phyloP scores from a whole-genome alignment of 2,329 filamentous ascomycete genomes.

The Penicillium olsonii region DNA sequence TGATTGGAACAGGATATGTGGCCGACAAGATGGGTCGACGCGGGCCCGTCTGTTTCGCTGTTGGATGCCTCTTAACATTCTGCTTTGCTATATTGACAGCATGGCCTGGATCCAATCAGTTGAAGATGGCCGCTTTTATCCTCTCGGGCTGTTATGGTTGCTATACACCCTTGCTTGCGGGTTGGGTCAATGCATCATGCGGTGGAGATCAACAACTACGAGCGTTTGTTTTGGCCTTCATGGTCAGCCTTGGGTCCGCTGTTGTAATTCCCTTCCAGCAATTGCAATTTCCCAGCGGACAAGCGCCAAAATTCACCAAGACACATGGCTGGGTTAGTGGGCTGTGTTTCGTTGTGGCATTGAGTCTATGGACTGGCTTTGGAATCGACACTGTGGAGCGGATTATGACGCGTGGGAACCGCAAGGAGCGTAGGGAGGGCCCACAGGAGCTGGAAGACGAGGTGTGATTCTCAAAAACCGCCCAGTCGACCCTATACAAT shows the following conservation, averaged over 20 bases:
- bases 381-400: conserved; percentile 5
- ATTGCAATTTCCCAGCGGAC: conserved; percentile 4
- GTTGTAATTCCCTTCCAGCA: conserved; percentile 11
- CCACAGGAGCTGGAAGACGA: too few species aligned
- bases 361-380: conserved; percentile 7
- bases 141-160: conserved; percentile 45
- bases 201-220: conserved; percentile 48
- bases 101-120: conserved; percentile 41
- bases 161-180: conserved; percentile 45
- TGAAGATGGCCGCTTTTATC: conserved; percentile 45
- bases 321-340: conserved; percentile 9
- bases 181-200: conserved; percentile 46
- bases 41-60: conserved; percentile 32
- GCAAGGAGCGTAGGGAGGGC: too few species aligned
- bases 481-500: too few species aligned
- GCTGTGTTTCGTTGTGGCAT: conserved; percentile 2
- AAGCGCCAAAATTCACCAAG: conserved; percentile 1
- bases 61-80: conserved; percentile 39
- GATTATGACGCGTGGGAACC: neutral
- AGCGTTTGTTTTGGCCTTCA: conserved; percentile 39
- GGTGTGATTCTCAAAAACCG: too few species aligned
- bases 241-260: conserved; percentile 8
- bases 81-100: conserved; percentile 41
- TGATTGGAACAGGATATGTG: conserved; percentile 3
- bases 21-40: conserved; percentile 1